Base-by-base conservation (phyloP, 1,284 basidiomycete genomes). In the Sporisorium exsertum region DNA sequence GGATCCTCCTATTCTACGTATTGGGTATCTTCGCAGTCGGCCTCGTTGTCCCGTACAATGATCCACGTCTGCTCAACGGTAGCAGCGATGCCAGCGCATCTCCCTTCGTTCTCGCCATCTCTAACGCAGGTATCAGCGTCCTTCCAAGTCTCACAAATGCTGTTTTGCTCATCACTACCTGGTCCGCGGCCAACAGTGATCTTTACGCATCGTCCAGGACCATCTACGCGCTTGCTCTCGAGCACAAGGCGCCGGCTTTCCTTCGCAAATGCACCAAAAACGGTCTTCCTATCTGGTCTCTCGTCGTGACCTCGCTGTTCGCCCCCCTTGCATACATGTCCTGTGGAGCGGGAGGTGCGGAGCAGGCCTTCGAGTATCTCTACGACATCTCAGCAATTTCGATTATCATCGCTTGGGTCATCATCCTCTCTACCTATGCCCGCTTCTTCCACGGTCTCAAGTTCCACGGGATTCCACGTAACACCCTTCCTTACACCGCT, bases 151-250 rank as follows among this genome's bases (percentile, higher is more conserved):
- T 77, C 26, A 92, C 94, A 86, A 95, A 95, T 84, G 93, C 93
- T 45, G 87, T 88, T 32, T 83, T 93, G 46, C 87, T 93, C 58
- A 89, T 91, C 22, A 92, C 92, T 0, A 93, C 93, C 1, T 92
- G 92, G 90, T 94, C 93, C 7, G 93, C 94, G 7, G 92, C 92
- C 9, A 92, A 91, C 58, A 92, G 91, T 78, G 92, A 94, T 79
- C 85, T 95, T 52, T 95, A 93, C 86, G 91, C 91, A 1, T 90
- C 91, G 15, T 94, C 92, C 9, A 91, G 94, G 81, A 92, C 72
- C 73, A 70, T 72, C 32, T 91, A 94, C 84, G 92, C 92, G 47
- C 88, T 96, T 60, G 91, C 94, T 20, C 85, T 89, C 9, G 87
- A 90, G 29, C 91, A 92, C 1, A 92, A 94, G 79, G 94, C 93